These are phyloP conservation scores for Atkinsonella texensis DNA, from an alignment of 2,329 filamentous ascomycete species.

Conservation along the genomic window DNA sequence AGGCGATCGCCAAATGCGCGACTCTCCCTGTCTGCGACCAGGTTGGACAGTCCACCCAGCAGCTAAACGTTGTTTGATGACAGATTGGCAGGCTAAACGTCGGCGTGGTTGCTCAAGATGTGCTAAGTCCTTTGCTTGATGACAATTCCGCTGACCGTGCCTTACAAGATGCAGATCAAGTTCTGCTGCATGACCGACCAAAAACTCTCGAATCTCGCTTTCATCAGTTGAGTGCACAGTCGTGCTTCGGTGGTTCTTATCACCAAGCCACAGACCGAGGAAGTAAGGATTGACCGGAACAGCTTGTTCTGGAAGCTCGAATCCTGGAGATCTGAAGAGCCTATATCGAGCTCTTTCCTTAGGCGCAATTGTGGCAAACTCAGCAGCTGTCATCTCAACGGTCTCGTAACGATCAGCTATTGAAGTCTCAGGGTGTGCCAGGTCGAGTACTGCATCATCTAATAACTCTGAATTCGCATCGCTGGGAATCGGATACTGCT, in stretches of 20 bases:
- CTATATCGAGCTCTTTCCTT: slow-evolving; percentile 23
- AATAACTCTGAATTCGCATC: background rate
- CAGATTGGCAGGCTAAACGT: background rate
- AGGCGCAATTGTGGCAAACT: slow-evolving; percentile 27
- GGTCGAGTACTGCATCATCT: background rate
- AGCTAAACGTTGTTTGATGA: background rate
- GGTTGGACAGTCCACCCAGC: background rate
- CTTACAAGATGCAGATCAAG: background rate
- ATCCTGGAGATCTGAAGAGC: slow-evolving; percentile 23
- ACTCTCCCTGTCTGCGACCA: background rate
- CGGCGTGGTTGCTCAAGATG: background rate
- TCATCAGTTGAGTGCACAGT: background rate
- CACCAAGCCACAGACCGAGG: background rate
- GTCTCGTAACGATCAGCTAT: slow-evolving; percentile 22
- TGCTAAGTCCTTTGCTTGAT: too few species aligned
- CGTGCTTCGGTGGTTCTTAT: background rate
- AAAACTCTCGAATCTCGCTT: background rate
- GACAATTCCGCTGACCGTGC: background rate
- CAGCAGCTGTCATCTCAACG: slow-evolving; percentile 32
- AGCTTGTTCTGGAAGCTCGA: slow-evolving; percentile 15
- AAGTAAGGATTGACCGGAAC: background rate
- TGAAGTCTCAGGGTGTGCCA: background rate
- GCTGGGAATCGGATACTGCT: slow-evolving; percentile 5
- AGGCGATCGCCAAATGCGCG: background rate
- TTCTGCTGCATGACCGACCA: background rate